Base-by-base conservation (phyloP, 768 basidiomycete species). In the Suillus sp. region DNA sequence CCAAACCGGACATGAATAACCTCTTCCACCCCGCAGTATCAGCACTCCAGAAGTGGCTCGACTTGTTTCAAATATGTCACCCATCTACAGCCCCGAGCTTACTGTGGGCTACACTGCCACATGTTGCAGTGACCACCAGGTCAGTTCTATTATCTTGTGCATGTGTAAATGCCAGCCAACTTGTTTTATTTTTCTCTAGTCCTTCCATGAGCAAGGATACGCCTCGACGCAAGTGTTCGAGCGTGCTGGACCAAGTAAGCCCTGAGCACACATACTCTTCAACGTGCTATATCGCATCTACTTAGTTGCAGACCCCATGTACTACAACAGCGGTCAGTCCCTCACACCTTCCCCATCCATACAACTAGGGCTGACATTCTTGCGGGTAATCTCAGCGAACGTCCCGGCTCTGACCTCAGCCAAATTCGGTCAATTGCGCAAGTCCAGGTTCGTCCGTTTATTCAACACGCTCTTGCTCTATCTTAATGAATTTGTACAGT, bases 61-160 rank as follows among this genome's bases (percentile, higher is more conserved):
- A 64, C 81, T 96, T 25, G 84, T 96, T 9, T 80, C 84, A 4
- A 93, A 91, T 68, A 70, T 95, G 2, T 89, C 93, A 18, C 79
- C 79, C 4, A 82, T 96, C 48, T 96, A 96, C 72, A 90, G 89
- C 66, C 92, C 91, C 8, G 91, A 94, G 72, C 78, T 93, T 30
- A 81, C 72, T 1, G 86, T 94, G 42, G 92, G 91, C 32, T 82
- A 80, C 62, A 87, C 90, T 0, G 68, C 85, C 78, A 93, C 85
- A 32, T 97, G 95, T 76, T 97, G 95, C 78, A 95, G 93, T 68
- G 95, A 96, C 69, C 93, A 96, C 71, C 92, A 93, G 81, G 89
- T 85, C 70, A 59, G 75, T 66, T 6, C 38, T 20, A 35, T 47
- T 3, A 25, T 45, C 11, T 59, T 40, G 9, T 37, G 37, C n/a